Base-by-base conservation (phyloP, 805 yeast genomes). In the Myxozyma melibiosi region DNA sequence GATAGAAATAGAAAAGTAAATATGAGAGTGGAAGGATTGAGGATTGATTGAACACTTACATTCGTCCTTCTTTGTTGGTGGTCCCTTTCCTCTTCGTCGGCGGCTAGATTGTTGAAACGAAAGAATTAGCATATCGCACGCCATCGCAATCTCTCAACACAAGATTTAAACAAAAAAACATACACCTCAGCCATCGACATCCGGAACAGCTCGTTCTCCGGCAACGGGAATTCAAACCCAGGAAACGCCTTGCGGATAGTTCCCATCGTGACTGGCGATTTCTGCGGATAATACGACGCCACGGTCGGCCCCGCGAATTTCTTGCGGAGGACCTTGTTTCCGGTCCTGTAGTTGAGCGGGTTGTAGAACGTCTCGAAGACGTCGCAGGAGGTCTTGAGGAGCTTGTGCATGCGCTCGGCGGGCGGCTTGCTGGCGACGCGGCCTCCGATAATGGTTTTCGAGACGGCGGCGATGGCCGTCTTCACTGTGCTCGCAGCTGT, bases 261-360 rank as follows among this genome's bases (percentile, higher is more conserved):
- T 61, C 75, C 35, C 24, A 40, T 34, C 14, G 38, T 83, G 31
- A 89, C 82, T 67, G 85, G 79, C 56, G 85, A 82, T 34, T 84
- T 80, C 64, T 87, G 84, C 25, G 95, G 95, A 65, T 89, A 89
- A 71, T 88, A 89, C 49, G 78, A 74, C 24, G 83, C 81, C 34
- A 87, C 70, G n/a, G 83, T 74, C 20, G 87, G 87, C 22, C 96
- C 96, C 68, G 79, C 82, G 61, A 89, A 76, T 45, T 88, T 85
- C 50, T 81, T 79, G 30, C 84, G 76, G 61, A 89, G 76, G 38
- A 86, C 78, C 70, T 86, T 85, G 46, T 88, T 74, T 41, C 96
- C 96, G 14, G 88, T 86, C 71, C 95, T 82, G 43, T 72, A 72
- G 40, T 76, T 74, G 7, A 75, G 71, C 27, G 95, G 94, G 68